phyloP scores from a whole-genome alignment of 192 early-diverging fungal species.

The Dimargaris xerosporica region DNA sequence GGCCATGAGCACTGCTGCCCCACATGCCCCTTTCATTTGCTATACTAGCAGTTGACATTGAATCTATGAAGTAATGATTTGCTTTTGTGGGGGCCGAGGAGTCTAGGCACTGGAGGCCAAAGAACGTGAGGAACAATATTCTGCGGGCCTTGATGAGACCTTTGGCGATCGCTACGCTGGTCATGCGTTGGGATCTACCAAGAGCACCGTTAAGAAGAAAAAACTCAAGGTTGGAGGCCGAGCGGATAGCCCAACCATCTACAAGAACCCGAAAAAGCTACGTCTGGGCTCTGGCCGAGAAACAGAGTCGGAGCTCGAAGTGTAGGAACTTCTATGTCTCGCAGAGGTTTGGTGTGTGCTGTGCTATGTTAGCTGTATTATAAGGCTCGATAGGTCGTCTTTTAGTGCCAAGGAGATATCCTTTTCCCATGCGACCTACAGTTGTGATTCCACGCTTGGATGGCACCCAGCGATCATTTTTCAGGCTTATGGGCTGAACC shows the following conservation, averaged over 20 bases:
- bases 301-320: slow-evolving; percentile 1
- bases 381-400: too few relatives aligned
- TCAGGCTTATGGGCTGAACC: too few relatives aligned
- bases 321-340: neutral
- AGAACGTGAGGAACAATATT: slow-evolving; percentile 8
- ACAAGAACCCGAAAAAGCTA: slow-evolving; percentile 1
- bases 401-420: too few relatives aligned
- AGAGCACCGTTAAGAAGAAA: slow-evolving; percentile 6
- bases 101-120: slow-evolving; percentile 10
- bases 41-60: neutral
- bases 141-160: neutral
- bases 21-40: neutral
- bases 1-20: too few relatives aligned
- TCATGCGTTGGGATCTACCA: neutral
- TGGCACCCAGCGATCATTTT: too few relatives aligned
- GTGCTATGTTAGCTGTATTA: too few relatives aligned
- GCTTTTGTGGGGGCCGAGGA: too few relatives aligned
- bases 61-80: too few relatives aligned
- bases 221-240: neutral
- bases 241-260: neutral
- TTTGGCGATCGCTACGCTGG: neutral
- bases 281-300: neutral
- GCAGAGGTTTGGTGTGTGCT: too few relatives aligned
- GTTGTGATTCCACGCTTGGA: too few relatives aligned
- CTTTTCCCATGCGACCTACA: too few relatives aligned